phyloP scores from a whole-genome alignment of 1,139 yeast genomes.

The Yamadazyma buinensis region DNA sequence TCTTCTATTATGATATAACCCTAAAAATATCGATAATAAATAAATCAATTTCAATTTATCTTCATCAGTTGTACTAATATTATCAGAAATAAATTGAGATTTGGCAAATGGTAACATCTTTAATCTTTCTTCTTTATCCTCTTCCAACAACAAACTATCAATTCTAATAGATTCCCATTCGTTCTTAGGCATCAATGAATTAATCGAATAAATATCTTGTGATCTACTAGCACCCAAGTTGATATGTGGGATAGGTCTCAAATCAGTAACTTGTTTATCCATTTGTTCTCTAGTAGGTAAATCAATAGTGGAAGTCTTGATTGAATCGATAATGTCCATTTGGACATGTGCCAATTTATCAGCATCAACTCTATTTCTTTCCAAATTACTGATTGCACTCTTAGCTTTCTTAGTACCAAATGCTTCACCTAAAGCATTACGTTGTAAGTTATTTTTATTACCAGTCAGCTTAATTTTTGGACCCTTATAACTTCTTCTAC shows the following conservation, averaged over 20 bases:
- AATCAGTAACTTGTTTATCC: slow-evolving; percentile 50
- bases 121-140: slow-evolving; percentile 44
- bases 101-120: slow-evolving; percentile 58
- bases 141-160: slow-evolving; percentile 48
- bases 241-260: slow-evolving; percentile 82
- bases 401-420: slow-evolving; percentile 97
- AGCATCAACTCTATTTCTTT: slow-evolving; percentile 82
- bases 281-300: slow-evolving; percentile 68
- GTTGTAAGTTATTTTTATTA: slow-evolving; percentile 52
- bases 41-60: slow-evolving; percentile 66
- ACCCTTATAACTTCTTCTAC: slow-evolving; percentile 49
- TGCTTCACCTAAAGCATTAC: slow-evolving; percentile 87
- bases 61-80: slow-evolving; percentile 46
- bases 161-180: slow-evolving; percentile 68
- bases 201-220: slow-evolving; percentile 76
- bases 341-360: slow-evolving; percentile 73
- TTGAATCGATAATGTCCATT: slow-evolving; percentile 77
- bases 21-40: slow-evolving; percentile 75
- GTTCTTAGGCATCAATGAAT: slow-evolving; percentile 61
- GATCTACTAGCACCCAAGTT: slow-evolving; percentile 73
- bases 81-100: slow-evolving; percentile 51
- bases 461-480: slow-evolving; percentile 61
- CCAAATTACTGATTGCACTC: slow-evolving; percentile 78
- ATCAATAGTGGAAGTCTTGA: slow-evolving; percentile 63
- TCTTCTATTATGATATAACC: slow-evolving; percentile 73